Evolutionary conservation across 495 filamentous ascomycete species (phyloP).

Genomic region (Podospora didyma): DNA sequence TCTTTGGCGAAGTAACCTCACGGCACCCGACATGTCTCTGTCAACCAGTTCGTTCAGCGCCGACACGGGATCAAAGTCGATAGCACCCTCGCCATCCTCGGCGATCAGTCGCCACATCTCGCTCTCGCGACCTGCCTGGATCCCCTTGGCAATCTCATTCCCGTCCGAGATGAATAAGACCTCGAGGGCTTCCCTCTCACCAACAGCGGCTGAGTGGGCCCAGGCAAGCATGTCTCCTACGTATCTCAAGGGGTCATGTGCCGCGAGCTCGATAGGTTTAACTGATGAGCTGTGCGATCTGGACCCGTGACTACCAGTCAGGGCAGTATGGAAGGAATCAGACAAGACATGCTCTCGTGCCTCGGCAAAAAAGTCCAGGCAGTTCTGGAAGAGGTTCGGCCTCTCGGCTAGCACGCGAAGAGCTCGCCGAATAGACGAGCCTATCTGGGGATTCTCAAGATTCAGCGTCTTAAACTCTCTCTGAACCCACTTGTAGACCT

Average conservation of each 20-base stretch:
- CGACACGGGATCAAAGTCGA: slow-evolving; percentile 73
- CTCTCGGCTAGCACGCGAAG: slow-evolving; percentile 85
- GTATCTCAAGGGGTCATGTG: slow-evolving; percentile 89
- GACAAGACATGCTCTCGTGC: slow-evolving; percentile 83
- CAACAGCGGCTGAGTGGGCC: slow-evolving; percentile 90
- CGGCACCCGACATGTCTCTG: slow-evolving; percentile 75
- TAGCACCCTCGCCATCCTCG: slow-evolving; percentile 52
- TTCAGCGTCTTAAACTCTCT: slow-evolving; percentile 89
- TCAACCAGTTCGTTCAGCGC: slow-evolving; percentile 86
- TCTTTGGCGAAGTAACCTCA: slow-evolving; percentile 71
- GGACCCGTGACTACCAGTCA: slow-evolving; percentile 64
- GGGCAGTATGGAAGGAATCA: slow-evolving; percentile 83
- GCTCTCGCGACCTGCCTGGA: slow-evolving; percentile 79
- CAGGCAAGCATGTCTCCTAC: slow-evolving; percentile 98
- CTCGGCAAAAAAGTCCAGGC: slow-evolving; percentile 90
- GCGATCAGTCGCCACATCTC: slow-evolving; percentile 73
- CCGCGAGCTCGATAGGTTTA: slow-evolving; percentile 91
- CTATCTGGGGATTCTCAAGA: slow-evolving; percentile 92
- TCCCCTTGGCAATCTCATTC: slow-evolving; percentile 82
- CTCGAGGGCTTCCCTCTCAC: slow-evolving; percentile 89
- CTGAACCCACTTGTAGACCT: slow-evolving; percentile 92
- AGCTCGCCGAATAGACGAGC: slow-evolving; percentile 75
- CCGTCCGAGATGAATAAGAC: slow-evolving; percentile 86
- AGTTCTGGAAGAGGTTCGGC: slow-evolving; percentile 87
- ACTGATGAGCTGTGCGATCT: slow-evolving; percentile 48